Percentiles rank a stretch among this genome's conserved stretches.
Conservation (phyloP, 148 eudicot species). For the Silene latifolia region DNA sequence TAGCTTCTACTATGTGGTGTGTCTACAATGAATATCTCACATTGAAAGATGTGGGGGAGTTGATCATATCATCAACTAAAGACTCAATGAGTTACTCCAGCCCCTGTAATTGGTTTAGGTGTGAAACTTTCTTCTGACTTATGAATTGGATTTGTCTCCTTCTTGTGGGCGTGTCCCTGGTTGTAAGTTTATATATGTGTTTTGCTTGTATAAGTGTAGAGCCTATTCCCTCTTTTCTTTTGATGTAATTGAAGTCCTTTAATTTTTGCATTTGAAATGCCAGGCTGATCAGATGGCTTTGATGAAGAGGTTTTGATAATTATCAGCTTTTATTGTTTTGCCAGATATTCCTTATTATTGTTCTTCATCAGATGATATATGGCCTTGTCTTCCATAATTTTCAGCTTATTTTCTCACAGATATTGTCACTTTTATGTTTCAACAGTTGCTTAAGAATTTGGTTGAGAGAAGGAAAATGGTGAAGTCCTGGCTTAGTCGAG, state of each 20-base stretch:
- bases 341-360: background rate
- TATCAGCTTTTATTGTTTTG: background rate
- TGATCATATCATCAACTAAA: background rate
- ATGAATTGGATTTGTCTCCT: background rate
- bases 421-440: background rate
- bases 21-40: background rate
- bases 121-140: background rate
- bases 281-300: background rate
- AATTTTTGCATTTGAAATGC: background rate
- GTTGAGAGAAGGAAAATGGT: conserved; percentile 85
- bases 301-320: no score
- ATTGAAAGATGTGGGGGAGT: background rate
- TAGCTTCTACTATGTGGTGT: background rate
- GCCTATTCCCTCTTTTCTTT: background rate
- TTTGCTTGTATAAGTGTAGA: background rate
- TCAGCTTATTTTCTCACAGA: background rate
- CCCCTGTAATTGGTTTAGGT: background rate
- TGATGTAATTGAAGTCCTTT: background rate
- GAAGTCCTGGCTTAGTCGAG: conserved; percentile 67
- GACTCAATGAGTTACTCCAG: background rate
- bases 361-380: background rate
- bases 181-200: background rate
- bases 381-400: background rate
- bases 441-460: conserved; percentile 75
- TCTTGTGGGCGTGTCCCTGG: background rate